These are phyloP conservation scores for Cladosporium sp. DNA, from an alignment of 2,329 filamentous ascomycete genomes.

Conservation along the genomic window DNA sequence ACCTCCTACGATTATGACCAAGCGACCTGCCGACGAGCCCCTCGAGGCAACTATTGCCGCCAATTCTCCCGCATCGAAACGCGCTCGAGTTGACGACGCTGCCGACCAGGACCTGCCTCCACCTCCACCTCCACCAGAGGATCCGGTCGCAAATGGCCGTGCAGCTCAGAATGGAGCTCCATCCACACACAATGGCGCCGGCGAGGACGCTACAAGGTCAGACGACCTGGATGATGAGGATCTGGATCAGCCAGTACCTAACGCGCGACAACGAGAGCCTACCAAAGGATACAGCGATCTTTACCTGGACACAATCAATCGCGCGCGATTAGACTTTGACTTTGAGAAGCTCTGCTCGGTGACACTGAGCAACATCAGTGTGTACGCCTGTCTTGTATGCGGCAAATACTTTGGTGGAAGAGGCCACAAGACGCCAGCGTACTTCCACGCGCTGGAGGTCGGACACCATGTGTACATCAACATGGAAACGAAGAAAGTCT, in stretches of 20 bases:
- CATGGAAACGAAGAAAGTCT: conserved; percentile 89
- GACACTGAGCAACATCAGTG: conserved; percentile 95
- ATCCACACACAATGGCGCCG: conserved; percentile 39
- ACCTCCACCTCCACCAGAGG: conserved; percentile 30
- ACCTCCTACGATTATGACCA: conserved; percentile 43
- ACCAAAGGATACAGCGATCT: conserved; percentile 90
- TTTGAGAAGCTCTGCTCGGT: conserved; percentile 98
- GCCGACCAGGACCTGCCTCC: conserved; percentile 39
- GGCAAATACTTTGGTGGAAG: conserved; percentile 97
- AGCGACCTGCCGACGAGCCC: conserved; percentile 49
- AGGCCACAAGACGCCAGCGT: conserved; percentile 91
- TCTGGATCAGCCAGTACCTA: conserved; percentile 33
- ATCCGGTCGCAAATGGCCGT: conserved; percentile 28
- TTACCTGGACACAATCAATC: conserved; percentile 96
- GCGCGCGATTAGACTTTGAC: conserved; percentile 91
- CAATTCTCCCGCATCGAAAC: conserved; percentile 53
- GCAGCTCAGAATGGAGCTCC: conserved; percentile 29
- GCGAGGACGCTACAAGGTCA: conserved; percentile 40
- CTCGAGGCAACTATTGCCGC: conserved; percentile 45
- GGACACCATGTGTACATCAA: conserved; percentile 98
- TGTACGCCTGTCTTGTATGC: conserved; percentile 95
- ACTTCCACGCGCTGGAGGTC: conserved; percentile 94
- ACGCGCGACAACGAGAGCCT: conserved; percentile 55
- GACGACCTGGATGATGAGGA: conserved; percentile 42
- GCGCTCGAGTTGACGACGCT: conserved; percentile 48